Base-by-base conservation (phyloP, 768 basidiomycete genomes). In the Hygrocybe coccinea region DNA sequence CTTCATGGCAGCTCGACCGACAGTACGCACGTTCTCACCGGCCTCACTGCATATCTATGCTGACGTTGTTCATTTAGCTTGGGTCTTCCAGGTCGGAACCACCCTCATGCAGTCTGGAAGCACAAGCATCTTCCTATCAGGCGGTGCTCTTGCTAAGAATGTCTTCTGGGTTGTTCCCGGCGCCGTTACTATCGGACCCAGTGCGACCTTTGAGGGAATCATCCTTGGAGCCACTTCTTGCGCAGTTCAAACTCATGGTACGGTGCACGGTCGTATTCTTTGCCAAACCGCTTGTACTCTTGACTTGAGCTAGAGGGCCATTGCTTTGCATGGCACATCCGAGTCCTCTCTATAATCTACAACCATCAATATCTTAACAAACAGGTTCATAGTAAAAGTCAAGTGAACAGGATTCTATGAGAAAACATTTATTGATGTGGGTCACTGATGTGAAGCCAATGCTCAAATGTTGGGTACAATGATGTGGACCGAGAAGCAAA, bases 1-100 rank as follows among this genome's bases (percentile, higher is more conserved):
- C 34, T 63, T 5, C 4, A 46, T 19, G 61, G 61, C 25, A 41
- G 39, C 14, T 17, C 62, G 22, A 33, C 52, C 3, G 60, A 63
- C 35, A 54, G 56, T 59, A 46, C 36, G 58, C 50, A 19, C 29
- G 24, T 14, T 55, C 56, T 44, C 36, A 39, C 11, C 19, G 25
- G 21, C 36, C 19, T 46, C 41, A 51, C 29, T 24, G 29, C 29
- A 29, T 36, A 19, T 12, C 25, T 33, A 14, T 17, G 29, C 12
- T 55, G 14, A 54, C 14, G 14, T 52, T 33, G 25, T 50, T 43
- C 39, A 21, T 25, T 33, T 33, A 63, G 64, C 59, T 15, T 64
- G 60, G 60, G 60, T 64, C 33, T 65, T 65, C 60, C 64, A 65
- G 49, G 51, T 63, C 29, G 37, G 57, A 5, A 59, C 61, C n/a